Evolutionary conservation across 148 eudicot genomes (phyloP).

Genomic region (Euryodendron excelsum): DNA sequence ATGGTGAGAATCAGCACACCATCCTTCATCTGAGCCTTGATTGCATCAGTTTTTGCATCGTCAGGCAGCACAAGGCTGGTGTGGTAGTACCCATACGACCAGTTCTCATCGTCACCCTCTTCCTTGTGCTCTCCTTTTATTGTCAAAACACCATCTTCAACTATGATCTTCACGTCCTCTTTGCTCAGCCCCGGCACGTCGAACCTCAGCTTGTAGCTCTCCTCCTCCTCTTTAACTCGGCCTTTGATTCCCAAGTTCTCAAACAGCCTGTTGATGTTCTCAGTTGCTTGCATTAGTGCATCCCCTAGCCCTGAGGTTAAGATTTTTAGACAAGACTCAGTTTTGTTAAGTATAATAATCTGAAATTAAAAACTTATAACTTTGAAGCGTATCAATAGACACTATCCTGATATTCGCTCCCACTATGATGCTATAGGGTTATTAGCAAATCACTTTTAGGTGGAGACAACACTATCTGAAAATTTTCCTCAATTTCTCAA

Average conservation of each 20-base stretch:
- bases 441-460: too few species aligned
- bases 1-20: not conserved
- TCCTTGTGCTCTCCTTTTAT: not conserved
- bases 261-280: conserved; percentile 5
- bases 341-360: too few species aligned
- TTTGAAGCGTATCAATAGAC: too few species aligned
- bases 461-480: too few species aligned
- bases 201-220: not conserved
- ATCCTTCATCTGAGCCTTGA: not conserved
- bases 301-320: conserved; percentile 4
- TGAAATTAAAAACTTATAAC: too few species aligned
- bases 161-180: not conserved
- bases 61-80: conserved; percentile 1
- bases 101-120: not conserved
- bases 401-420: too few species aligned
- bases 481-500: too few species aligned
- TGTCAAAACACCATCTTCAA: conserved; percentile 3
- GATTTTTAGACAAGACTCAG: not conserved
- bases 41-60: conserved; percentile 4
- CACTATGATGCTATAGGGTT: too few species aligned
- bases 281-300: conserved; percentile 1
- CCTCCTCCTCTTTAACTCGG: not conserved
- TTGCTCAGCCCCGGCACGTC: not conserved
- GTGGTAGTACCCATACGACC: not conserved
- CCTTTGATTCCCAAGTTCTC: not conserved